Percentiles rank a stretch among this genome's conserved stretches.
Evolutionary conservation across 2,329 filamentous ascomycete genomes (phyloP).

Genomic region (Mariannaea sp.): DNA sequence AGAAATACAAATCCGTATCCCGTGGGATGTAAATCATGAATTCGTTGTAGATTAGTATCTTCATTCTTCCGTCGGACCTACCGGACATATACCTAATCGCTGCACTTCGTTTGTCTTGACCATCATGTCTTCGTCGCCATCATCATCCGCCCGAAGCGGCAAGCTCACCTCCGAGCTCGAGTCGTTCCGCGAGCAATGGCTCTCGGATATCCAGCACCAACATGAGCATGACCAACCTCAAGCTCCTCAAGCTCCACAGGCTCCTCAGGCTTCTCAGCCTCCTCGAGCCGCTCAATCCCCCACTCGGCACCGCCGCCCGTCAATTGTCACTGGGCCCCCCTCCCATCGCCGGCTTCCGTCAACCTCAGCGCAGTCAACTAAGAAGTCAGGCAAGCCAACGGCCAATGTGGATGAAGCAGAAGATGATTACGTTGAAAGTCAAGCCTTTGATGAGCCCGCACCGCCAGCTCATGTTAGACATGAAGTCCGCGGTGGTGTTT

Average conservation of each 20-base stretch:
- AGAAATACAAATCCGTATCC: constrained; percentile 4
- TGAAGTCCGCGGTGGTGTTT: constrained; percentile 17
- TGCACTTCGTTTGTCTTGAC: neutral
- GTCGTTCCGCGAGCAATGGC: constrained; percentile 84
- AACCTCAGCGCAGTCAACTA: neutral
- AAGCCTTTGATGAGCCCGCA: constrained; percentile 41
- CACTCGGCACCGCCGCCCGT: constrained; percentile 18
- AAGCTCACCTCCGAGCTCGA: constrained; percentile 74
- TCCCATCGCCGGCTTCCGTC: constrained; percentile 6
- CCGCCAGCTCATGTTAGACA: constrained; percentile 11
- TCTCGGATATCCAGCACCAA: constrained; percentile 69
- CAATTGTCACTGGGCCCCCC: constrained; percentile 15
- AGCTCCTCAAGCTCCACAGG: too few species aligned
- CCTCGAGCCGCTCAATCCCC: constrained; percentile 16
- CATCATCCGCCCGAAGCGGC: constrained; percentile 35
- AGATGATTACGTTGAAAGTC: constrained; percentile 42
- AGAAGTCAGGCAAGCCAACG: constrained; percentile 11
- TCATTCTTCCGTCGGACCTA: constrained; percentile 24
- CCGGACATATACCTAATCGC: constrained; percentile 5
- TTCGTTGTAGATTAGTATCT: constrained; percentile 21
- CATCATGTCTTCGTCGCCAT: constrained; percentile 4
- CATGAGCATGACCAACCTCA: constrained; percentile 31
- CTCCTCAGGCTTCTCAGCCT: constrained; percentile 9
- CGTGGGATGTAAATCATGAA: constrained; percentile 29
- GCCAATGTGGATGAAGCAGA: constrained; percentile 41